phyloP scores from a whole-genome alignment of 2,329 filamentous ascomycete genomes.

The Paraphoma chrysanthemicola region DNA sequence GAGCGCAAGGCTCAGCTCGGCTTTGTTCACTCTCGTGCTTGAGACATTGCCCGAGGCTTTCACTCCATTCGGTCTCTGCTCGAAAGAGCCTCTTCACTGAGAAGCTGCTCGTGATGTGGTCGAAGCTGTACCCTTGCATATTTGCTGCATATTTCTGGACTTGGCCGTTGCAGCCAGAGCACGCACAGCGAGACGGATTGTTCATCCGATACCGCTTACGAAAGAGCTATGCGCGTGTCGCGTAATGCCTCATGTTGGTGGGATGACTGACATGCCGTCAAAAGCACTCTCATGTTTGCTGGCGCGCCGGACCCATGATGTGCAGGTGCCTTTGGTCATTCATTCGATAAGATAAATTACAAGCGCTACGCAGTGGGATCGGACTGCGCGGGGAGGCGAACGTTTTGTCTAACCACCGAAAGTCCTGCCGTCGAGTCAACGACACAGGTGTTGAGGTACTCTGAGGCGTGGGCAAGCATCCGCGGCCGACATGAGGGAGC shows the following conservation, averaged over 20 bases:
- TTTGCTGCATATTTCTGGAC: conserved; percentile 22
- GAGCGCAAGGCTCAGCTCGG: conserved; percentile 16
- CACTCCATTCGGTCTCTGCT: conserved; percentile 1
- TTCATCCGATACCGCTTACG: conserved; percentile 31
- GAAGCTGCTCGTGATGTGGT: conserved; percentile 6
- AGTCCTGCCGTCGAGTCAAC: conserved; percentile 32
- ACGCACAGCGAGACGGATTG: conserved; percentile 20
- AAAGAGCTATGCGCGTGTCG: conserved; percentile 29
- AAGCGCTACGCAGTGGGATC: conserved; percentile 20
- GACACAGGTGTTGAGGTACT: conserved; percentile 21
- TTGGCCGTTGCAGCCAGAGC: conserved; percentile 22
- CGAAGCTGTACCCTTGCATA: conserved; percentile 23
- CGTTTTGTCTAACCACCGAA: conserved; percentile 34
- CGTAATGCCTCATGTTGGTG: conserved; percentile 30
- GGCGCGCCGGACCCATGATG: conserved; percentile 9
- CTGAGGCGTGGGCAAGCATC: conserved; percentile 32
- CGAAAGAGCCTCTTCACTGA: not conserved
- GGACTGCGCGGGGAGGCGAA: conserved; percentile 30
- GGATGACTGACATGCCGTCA: conserved; percentile 23
- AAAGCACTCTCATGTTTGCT: conserved; percentile 25
- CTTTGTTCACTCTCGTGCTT: conserved; percentile 14
- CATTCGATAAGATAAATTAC: conserved; percentile 37
- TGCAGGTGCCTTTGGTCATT: conserved; percentile 30
- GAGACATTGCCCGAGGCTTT: conserved; percentile 19
- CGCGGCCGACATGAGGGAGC: conserved; percentile 38